Evolutionary conservation across 768 basidiomycete genomes (phyloP).

Genomic region (Mrakia blollopis): DNA sequence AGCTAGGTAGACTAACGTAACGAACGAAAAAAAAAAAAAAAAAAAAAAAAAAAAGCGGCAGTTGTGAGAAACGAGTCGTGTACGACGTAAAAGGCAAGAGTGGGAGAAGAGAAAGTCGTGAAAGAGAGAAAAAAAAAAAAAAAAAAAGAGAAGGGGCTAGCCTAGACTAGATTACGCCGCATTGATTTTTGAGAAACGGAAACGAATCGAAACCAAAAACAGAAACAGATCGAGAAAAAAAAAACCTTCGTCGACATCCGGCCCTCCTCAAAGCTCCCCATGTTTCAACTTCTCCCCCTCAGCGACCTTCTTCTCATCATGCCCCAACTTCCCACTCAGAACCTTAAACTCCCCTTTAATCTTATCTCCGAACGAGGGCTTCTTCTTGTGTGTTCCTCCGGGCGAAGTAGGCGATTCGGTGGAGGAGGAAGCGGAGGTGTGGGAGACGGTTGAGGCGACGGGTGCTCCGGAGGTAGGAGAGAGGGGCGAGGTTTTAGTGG

Average conservation of each 20-base stretch:
- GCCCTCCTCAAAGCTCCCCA: not conserved
- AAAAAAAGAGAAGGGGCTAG: not conserved
- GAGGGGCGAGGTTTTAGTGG: not conserved
- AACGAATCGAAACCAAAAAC: not conserved
- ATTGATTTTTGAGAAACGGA: not conserved
- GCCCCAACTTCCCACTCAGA: not conserved
- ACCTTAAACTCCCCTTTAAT: not conserved
- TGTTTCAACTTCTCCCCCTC: slow-evolving; percentile 4
- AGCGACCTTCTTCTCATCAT: not conserved
- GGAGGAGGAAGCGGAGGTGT: not conserved
- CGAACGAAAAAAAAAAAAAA: no score
- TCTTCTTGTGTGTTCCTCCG: slow-evolving; percentile 9
- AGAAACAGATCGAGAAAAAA: not conserved
- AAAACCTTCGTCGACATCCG: no score
- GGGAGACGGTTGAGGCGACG: not conserved
- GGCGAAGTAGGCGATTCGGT: not conserved
- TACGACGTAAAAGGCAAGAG: not conserved
- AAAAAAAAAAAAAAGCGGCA: no score
- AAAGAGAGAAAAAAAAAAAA: not conserved
- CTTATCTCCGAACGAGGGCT: not conserved
- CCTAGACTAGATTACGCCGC: not conserved
- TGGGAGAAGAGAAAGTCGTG: not conserved
- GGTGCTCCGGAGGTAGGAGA: not conserved
- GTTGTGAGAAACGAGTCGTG: no score
- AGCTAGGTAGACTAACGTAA: no score